These are phyloP conservation scores for Bremia lactucae DNA, from an alignment of 352 stramenopile species.

Conservation along the genomic window DNA sequence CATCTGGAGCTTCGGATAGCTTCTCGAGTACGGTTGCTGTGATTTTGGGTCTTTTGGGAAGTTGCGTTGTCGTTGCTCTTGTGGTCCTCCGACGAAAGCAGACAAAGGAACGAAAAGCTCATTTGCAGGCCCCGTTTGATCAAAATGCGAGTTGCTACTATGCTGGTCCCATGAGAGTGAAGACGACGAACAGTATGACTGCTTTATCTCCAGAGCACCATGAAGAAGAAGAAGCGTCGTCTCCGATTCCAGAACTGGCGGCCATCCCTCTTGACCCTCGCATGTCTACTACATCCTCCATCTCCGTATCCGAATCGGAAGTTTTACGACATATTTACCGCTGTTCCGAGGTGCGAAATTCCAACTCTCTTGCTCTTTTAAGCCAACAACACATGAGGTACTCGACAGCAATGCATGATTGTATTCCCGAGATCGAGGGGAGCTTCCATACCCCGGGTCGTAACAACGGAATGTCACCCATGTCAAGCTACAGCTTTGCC, in stretches of 20 bases:
- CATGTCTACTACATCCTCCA: conserved; percentile 40
- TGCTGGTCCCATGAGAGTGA: conserved; percentile 19
- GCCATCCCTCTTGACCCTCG: conserved; percentile 19
- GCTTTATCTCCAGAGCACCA: conserved; percentile 27
- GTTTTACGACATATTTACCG: conserved; percentile 21
- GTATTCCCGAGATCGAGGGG: conserved; percentile 9
- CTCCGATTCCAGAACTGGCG: conserved; percentile 36
- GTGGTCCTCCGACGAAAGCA: conserved; percentile 51
- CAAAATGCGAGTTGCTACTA: conserved; percentile 34
- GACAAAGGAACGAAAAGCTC: conserved; percentile 31
- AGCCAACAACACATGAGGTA: conserved; percentile 22
- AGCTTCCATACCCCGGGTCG: conserved; percentile 17
- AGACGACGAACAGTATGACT: conserved; percentile 12
- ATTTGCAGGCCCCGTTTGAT: conserved; percentile 34
- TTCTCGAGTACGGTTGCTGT: conserved; percentile 35
- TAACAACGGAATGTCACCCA: conserved; percentile 21
- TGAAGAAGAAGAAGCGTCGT: conserved; percentile 16
- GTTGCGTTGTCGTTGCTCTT: conserved; percentile 32
- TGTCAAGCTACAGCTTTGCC: conserved; percentile 24
- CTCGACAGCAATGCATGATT: conserved; percentile 21
- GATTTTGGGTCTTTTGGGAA: conserved; percentile 34
- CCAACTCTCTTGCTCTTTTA: no score
- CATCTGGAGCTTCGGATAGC: conserved; percentile 22
- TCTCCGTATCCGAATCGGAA: conserved; percentile 28
- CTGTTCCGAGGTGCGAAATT: conserved; percentile 14